Percentiles rank a stretch among this genome's conserved stretches.
Conservation (phyloP, 75 land plant genomes). For the Sequoia sempervirens region DNA sequence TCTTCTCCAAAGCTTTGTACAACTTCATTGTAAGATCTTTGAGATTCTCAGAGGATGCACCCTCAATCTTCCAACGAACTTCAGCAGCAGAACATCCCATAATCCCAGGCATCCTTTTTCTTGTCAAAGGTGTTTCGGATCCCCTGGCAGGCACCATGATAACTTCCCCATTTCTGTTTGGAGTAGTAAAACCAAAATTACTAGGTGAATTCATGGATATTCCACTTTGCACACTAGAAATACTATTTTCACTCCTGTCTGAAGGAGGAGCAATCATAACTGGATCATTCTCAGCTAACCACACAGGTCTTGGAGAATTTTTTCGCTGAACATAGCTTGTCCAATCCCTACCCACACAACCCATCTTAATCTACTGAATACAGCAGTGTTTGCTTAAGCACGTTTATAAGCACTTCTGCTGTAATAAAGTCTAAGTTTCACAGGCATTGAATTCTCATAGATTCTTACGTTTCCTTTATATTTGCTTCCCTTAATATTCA, state of each 20-base stretch:
- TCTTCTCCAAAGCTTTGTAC: constrained; percentile 15
- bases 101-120: not conserved
- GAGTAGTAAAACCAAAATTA: not conserved
- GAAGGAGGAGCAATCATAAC: not conserved
- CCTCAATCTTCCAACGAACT: constrained; percentile 10
- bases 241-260: not conserved
- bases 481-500: not conserved
- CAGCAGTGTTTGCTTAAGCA: not conserved
- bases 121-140: not conserved
- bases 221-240: not conserved
- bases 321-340: not conserved
- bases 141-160: not conserved
- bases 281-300: no score
- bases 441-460: not conserved
- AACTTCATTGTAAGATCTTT: constrained; percentile 15
- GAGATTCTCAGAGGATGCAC: constrained; percentile 10
- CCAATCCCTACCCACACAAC: not conserved
- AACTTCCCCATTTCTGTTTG: not conserved
- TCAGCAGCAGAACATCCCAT: constrained; percentile 5
- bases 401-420: not conserved
- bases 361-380: not conserved
- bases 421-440: not conserved
- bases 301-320: no score
- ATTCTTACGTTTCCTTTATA: not conserved
- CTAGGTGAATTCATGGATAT: not conserved